Evolutionary conservation across 1,139 yeast species (phyloP), one percentile per base, ranked within the genome.

Genomic region (Pichia sp.): DNA sequence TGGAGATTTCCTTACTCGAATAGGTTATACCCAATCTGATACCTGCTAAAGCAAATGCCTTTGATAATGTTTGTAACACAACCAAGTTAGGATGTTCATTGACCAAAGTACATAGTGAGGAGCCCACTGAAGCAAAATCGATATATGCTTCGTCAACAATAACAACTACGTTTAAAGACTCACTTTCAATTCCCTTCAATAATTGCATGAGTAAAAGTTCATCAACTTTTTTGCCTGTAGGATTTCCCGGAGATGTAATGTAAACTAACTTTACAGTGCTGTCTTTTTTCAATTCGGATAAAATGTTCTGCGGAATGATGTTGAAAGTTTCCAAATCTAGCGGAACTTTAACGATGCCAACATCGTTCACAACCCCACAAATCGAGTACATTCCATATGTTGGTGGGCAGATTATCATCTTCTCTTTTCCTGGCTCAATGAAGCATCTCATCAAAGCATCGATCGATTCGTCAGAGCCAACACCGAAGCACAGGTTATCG

Each of bases 191-290:
- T 52, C 74, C 73, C 12, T 73, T 65, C 50, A 88, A 70, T 23
- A 93, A 68, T 47, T 73, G 69, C 46, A 79, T 70, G 21, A 93
- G 70, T 25, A 72, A 69, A 0, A 67, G 68, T 9, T 76, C 74
- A 26, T 76, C 74, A 41, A 93, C 67, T 47, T 81, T 70, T 40
- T 82, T 78, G 4, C 86, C 97, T 0, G 99, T 93, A 34, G 99
- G 99, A 66, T 93, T 93, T 30, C 99, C 99, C n/a, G 99, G 99
- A 1, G 97, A 87, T n/a, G 98, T 91, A 57, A 91, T 72, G 66
- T 89, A 91, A 1, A 86, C 74, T 54, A 93, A 67, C 63, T 89
- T 91, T 60, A 91, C 84, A 10, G 69, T 52, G 0, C 81, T 68
- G 60, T 91, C 96, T 0, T 64, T 62, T 9, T 67, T 59, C n/a